Evolutionary conservation across 768 basidiomycete genomes (phyloP).

Genomic region (Chalciporus piperatus): DNA sequence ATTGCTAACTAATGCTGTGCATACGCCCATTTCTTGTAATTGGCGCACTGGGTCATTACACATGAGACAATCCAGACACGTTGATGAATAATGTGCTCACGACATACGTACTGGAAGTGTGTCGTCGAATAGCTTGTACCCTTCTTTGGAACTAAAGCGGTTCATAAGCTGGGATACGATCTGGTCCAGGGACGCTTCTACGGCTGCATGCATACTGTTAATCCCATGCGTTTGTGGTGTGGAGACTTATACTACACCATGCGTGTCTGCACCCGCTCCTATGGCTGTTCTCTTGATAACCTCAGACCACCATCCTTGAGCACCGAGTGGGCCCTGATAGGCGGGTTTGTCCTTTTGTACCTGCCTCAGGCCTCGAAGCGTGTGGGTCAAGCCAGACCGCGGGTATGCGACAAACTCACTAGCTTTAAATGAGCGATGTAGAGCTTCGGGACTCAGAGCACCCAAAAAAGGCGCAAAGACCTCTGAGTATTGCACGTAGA

Average conservation of each 20-base stretch:
- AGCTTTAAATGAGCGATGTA: conserved; percentile 59
- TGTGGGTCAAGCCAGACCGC: conserved; percentile 1
- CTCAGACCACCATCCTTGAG: conserved; percentile 70
- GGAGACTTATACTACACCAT: conserved; percentile 46
- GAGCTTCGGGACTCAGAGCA: conserved; percentile 45
- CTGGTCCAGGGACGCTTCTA: conserved; percentile 48
- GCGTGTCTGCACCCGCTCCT: conserved; percentile 65
- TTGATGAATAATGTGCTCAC: not conserved
- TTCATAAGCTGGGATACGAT: conserved; percentile 63
- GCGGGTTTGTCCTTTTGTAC: conserved; percentile 58
- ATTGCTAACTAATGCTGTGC: conserved; percentile 67
- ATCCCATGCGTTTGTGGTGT: conserved; percentile 21
- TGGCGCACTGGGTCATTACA: conserved; percentile 37
- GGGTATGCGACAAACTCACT: conserved; percentile 34
- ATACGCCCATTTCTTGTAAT: conserved; percentile 45
- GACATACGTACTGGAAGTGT: conserved; percentile 43
- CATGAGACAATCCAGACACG: conserved; percentile 6
- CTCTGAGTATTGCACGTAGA: conserved; percentile 60
- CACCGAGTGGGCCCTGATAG: conserved; percentile 47
- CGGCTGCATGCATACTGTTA: conserved; percentile 37
- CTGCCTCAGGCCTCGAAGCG: conserved; percentile 41
- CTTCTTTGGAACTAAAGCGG: conserved; percentile 68
- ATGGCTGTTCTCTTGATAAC: conserved; percentile 73
- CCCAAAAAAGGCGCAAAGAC: conserved; percentile 68
- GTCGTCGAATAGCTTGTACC: conserved; percentile 62